Percentiles rank a stretch among this genome's conserved stretches.
Evolutionary conservation across 164 flowering plant genomes (phyloP).

Genomic region (Annona cherimola): DNA sequence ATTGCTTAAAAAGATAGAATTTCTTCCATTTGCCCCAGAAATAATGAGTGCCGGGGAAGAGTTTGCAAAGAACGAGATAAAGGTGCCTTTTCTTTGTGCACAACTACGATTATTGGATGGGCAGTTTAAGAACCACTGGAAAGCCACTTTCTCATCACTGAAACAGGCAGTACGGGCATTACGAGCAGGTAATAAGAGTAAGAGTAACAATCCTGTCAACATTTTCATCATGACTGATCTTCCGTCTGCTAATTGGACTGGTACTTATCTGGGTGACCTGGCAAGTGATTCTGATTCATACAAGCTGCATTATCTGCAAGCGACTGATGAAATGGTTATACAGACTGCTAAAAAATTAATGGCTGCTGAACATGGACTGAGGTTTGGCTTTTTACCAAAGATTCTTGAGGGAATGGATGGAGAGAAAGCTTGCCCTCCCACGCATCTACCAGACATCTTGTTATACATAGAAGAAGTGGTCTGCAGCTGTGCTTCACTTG

Average conservation of each 20-base stretch:
- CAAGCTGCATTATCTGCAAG: slow-evolving; percentile 51
- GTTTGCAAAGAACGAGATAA: slow-evolving; percentile 46
- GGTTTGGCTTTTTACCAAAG: slow-evolving; percentile 23
- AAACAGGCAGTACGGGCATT: slow-evolving; percentile 53
- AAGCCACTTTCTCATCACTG: slow-evolving; percentile 55
- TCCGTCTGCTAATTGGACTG: slow-evolving; percentile 70
- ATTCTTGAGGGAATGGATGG: slow-evolving; percentile 7
- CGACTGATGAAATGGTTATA: slow-evolving; percentile 44
- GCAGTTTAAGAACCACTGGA: slow-evolving; percentile 95
- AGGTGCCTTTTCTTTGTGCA: slow-evolving; percentile 76
- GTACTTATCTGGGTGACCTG: slow-evolving; percentile 70
- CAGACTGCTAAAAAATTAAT: slow-evolving; percentile 46
- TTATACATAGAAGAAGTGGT: slow-evolving; percentile 71
- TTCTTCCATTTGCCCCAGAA: slow-evolving; percentile 73
- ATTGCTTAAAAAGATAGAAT: slow-evolving; percentile 49
- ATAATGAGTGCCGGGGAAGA: slow-evolving; percentile 60
- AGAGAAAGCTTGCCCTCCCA: slow-evolving; percentile 26
- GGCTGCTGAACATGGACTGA: slow-evolving; percentile 35
- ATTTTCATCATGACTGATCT: slow-evolving; percentile 98
- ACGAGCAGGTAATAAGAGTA: slow-evolving; percentile 10
- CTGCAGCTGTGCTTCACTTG: slow-evolving; percentile 91
- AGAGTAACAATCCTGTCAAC: slow-evolving; percentile 40
- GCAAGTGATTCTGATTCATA: slow-evolving; percentile 38
- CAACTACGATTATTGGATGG: slow-evolving; percentile 95
- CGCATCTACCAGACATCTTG: slow-evolving; percentile 50